Percentiles rank a stretch among this genome's conserved stretches.
These are phyloP conservation scores for Acarospora socialis DNA, from an alignment of 2,329 filamentous ascomycete species.

Conservation along the genomic window DNA sequence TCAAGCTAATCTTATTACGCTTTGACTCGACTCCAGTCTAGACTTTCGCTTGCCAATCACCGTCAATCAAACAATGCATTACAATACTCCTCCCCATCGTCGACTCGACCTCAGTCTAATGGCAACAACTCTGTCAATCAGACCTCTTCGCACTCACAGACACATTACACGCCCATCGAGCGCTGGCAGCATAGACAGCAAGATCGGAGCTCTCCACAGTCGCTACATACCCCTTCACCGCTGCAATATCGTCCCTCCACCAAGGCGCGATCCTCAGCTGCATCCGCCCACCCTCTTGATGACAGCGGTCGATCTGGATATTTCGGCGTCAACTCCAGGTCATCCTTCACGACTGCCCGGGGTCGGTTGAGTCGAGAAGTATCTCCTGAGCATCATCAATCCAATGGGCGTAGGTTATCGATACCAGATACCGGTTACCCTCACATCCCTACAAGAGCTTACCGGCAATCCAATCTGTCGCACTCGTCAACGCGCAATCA, in stretches of 20 bases:
- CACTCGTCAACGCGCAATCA: constrained; percentile 5
- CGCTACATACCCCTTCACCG: constrained; percentile 5
- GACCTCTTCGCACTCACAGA: background rate
- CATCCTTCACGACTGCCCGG: constrained; percentile 5
- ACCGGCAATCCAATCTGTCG: constrained; percentile 8
- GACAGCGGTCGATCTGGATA: constrained; percentile 4
- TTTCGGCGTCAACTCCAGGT: constrained; percentile 4
- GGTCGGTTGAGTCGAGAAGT: constrained; percentile 1
- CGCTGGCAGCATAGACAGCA: constrained; percentile 2
- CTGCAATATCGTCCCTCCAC: too few relatives aligned
- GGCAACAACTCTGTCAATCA: constrained; percentile 5
- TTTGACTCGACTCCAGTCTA: too few relatives aligned
- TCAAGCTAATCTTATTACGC: too few relatives aligned
- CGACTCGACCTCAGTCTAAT: constrained; percentile 6
- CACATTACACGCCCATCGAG: constrained; percentile 1
- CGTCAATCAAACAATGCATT: too few relatives aligned
- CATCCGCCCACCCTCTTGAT: constrained; percentile 13
- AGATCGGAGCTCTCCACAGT: constrained; percentile 3
- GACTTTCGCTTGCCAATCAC: too few relatives aligned
- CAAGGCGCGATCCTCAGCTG: constrained; percentile 10
- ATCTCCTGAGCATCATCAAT: constrained; percentile 6
- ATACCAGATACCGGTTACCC: constrained; percentile 2
- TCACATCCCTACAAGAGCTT: background rate
- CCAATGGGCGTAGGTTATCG: constrained; percentile 6
- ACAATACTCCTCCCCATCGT: background rate